phyloP scores from a whole-genome alignment of 2,329 filamentous ascomycete species.

The Aphanoascus verrucosus region DNA sequence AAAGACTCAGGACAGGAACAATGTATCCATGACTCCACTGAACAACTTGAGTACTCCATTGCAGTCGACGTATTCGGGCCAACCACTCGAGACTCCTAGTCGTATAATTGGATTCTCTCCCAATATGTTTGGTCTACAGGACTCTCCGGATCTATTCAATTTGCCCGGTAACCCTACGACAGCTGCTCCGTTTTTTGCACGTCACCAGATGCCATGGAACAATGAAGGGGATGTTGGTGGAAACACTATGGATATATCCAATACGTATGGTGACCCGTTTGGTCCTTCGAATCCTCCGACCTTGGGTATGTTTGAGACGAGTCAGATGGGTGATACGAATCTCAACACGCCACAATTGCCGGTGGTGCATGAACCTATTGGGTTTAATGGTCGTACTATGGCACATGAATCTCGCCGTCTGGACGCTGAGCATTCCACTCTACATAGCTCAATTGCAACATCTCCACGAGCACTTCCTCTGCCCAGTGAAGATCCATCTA shows the following conservation, averaged over 20 bases:
- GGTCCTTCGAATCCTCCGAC: constrained; percentile 15
- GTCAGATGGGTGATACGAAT: constrained; percentile 18
- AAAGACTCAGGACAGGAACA: constrained; percentile 26
- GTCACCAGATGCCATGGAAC: constrained; percentile 44
- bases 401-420: neutral
- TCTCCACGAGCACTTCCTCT: constrained; percentile 33
- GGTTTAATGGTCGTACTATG: constrained; percentile 12
- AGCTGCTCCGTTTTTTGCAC: constrained; percentile 48
- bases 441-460: constrained; percentile 23
- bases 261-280: constrained; percentile 19
- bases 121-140: constrained; percentile 44
- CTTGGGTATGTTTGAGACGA: constrained; percentile 17
- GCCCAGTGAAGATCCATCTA: constrained; percentile 34
- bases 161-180: constrained; percentile 26
- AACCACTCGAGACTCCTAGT: constrained; percentile 37
- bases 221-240: constrained; percentile 26
- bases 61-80: constrained; percentile 14
- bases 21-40: neutral
- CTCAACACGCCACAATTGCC: constrained; percentile 22
- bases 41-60: constrained; percentile 8
- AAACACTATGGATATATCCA: constrained; percentile 16
- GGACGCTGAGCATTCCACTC: neutral
- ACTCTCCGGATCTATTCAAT: constrained; percentile 46
- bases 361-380: constrained; percentile 26
- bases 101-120: constrained; percentile 37